Percentiles rank a stretch among this genome's conserved stretches.
Conservation (phyloP, 305 asterid species). For the Fraxinus angustifolia region DNA sequence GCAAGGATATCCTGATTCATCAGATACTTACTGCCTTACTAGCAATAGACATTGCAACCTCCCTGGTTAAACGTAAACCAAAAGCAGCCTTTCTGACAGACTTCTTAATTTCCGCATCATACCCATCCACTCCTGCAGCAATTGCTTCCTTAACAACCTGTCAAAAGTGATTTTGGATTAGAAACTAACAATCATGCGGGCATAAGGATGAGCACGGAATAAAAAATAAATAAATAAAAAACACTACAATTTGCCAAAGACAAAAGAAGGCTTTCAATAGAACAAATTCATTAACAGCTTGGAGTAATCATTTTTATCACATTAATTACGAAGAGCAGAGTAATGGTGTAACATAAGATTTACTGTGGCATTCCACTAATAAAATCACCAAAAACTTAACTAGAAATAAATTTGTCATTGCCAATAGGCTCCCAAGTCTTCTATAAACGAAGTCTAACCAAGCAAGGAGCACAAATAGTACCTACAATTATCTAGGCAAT, state of each 20-base stretch:
- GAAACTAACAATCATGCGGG: slow-evolving; percentile 8
- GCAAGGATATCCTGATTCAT: slow-evolving; percentile 7
- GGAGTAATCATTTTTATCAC: neutral
- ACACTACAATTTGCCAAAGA: neutral
- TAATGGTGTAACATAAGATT: neutral
- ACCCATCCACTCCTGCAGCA: slow-evolving; percentile 73
- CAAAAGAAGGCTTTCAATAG: neutral
- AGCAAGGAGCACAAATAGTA: neutral
- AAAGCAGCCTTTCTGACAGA: slow-evolving; percentile 86
- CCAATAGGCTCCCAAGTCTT: neutral
- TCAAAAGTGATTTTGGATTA: slow-evolving; percentile 21
- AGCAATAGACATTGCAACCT: slow-evolving; percentile 77
- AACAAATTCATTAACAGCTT: neutral
- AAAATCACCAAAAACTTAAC: neutral
- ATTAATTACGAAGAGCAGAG: neutral
- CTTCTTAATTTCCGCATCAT: slow-evolving; percentile 61
- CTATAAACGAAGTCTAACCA: neutral
- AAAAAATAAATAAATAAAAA: neutral
- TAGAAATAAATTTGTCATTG: neutral
- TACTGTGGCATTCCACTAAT: neutral
- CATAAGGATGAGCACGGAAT: slow-evolving; percentile 11
- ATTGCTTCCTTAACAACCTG: slow-evolving; percentile 89
- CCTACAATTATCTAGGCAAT: neutral
- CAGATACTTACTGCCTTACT: slow-evolving; percentile 77
- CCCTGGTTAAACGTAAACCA: slow-evolving; percentile 90